Evolutionary conservation across 768 basidiomycete genomes (phyloP), one percentile per base, ranked within the genome.

Genomic region (Mycena galericulata): DNA sequence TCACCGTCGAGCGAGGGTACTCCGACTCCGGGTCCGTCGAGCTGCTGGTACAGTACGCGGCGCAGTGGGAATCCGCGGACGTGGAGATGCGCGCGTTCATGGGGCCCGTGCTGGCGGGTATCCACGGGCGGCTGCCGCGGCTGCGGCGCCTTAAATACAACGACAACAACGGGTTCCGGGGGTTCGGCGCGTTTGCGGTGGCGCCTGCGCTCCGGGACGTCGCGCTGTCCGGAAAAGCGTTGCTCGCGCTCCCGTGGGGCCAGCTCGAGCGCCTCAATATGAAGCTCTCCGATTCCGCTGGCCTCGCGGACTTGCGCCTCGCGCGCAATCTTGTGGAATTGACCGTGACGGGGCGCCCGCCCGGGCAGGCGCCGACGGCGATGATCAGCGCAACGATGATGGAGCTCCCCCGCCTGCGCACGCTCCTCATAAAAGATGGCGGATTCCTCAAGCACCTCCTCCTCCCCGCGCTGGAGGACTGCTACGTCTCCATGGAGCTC

Each of bases 401-500:
- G 22, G 62, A 63, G 43, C 51, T 63, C n/a, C 53, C 62, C 20
- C 41, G 41, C n/a, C 32, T 63, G 29, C 62, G 41, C 40, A 63
- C 38, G 12, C 62, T 63, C 4, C 51, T 54, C 14, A 54, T 63
- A 29, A 63, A 63, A 26, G 53, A 63, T 18, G 62, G 62, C 7
- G 50, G n/a, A 1, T 54, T 63, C 41, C 51, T 63, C 14, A 29
- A 32, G 4, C 46, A 24, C 2, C 51, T 63, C 9, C 7, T 34
- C 14, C 51, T 63, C n/a, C 62, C 62, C 30, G 62, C 40, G 51
- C 50, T 63, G 18, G 53, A 63, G 24, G 62, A 63, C 24, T 7
- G 54, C 30, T 63, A 63, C 51, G 40, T 63, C 51, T 43, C 50
- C 50, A 45, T 63, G 50, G 62, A 63, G n/a, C n/a, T 63, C 51